A percentile compares a stretch with the other conserved stretches of the same genome.
Conservation (phyloP, 805 yeast genomes). For the Barnettozyma vustinii region DNA sequence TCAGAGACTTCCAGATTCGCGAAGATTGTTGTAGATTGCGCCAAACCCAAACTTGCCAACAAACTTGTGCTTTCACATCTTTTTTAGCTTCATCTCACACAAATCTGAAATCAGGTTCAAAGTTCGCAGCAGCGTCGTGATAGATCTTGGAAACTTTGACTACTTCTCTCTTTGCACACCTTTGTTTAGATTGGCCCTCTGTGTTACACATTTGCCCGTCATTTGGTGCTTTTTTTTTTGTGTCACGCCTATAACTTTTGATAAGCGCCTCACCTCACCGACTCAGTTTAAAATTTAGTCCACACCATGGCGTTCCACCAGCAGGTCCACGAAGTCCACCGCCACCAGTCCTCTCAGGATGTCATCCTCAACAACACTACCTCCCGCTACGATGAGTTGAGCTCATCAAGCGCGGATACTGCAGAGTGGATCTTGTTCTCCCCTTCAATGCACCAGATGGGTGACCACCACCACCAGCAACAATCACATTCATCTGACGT, state of each 20-base stretch:
- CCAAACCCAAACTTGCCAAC: background rate
- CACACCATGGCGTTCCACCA: conserved; percentile 12
- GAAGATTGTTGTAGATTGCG: background rate
- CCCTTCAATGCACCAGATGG: conserved; percentile 13
- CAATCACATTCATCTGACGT: conserved; percentile 11
- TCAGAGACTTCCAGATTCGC: background rate
- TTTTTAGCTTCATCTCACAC: background rate
- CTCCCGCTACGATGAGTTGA: conserved; percentile 16
- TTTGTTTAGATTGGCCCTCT: background rate
- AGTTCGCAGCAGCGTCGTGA: background rate
- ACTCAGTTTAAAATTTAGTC: background rate
- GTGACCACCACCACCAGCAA: background rate
- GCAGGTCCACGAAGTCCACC: conserved; percentile 5
- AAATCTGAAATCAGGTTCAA: background rate
- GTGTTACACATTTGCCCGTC: background rate
- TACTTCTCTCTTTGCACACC: background rate
- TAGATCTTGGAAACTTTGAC: background rate
- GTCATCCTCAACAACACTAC: background rate
- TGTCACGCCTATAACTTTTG: background rate
- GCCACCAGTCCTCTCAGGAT: background rate
- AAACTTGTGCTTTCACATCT: background rate
- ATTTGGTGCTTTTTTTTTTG: background rate
- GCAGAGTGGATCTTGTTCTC: conserved; percentile 25
- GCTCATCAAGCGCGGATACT: conserved; percentile 23
- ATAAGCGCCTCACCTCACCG: background rate